Evolutionary conservation across 768 basidiomycete species (phyloP).

Genomic region (Tylopilus cervinicoccineus): DNA sequence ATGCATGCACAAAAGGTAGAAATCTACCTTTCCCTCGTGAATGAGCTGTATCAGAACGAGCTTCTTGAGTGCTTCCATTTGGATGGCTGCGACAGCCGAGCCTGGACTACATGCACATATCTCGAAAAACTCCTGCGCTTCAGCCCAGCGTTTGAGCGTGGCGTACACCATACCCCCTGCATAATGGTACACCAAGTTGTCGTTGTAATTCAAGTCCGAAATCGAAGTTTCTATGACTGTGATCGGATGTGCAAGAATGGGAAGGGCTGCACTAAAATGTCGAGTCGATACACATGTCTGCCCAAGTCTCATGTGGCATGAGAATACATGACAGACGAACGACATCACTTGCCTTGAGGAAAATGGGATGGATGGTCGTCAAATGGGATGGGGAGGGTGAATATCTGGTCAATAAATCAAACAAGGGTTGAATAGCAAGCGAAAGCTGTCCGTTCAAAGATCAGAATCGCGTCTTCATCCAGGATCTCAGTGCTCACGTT

Average conservation of each 20-base stretch:
- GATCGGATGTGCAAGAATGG: conserved; percentile 60
- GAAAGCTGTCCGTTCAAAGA: conserved; percentile 34
- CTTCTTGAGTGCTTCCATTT: conserved; percentile 87
- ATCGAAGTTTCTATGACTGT: conserved; percentile 54
- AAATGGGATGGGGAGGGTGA: conserved; percentile 53
- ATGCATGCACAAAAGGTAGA: background rate
- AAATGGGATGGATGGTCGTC: conserved; percentile 67
- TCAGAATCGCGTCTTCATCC: background rate
- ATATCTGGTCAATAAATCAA: conserved; percentile 59
- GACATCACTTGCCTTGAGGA: conserved; percentile 49
- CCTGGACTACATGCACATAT: conserved; percentile 67
- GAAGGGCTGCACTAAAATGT: conserved; percentile 54
- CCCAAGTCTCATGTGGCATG: background rate
- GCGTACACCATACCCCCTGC: conserved; percentile 66
- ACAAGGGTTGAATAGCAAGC: conserved; percentile 55
- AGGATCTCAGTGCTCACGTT: conserved; percentile 41
- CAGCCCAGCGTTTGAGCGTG: conserved; percentile 59
- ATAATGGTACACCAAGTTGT: conserved; percentile 85
- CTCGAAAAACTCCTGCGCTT: conserved; percentile 78
- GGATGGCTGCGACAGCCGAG: conserved; percentile 57
- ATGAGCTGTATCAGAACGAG: conserved; percentile 76
- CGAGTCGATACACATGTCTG: conserved; percentile 57
- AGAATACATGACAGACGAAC: background rate
- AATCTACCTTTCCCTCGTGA: conserved; percentile 63
- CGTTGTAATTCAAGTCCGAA: conserved; percentile 71